A percentile compares a stretch with the other conserved stretches of the same genome.
phyloP scores from a whole-genome alignment of 352 stramenopile genomes.

The Globisporangium polare region DNA sequence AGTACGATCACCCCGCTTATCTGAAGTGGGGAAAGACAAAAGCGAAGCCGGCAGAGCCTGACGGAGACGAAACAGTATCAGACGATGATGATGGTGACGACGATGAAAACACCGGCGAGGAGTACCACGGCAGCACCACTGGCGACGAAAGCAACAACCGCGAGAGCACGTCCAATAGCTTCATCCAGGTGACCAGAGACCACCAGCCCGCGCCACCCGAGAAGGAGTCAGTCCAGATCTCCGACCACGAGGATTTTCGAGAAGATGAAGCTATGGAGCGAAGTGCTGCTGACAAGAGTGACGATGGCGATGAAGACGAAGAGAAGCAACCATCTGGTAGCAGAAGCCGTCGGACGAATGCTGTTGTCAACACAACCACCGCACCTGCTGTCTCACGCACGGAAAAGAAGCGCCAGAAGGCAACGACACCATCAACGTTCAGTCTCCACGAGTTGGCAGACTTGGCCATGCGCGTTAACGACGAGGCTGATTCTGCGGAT shows the following conservation, averaged over 20 bases:
- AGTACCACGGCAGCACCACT: neutral
- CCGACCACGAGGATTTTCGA: neutral
- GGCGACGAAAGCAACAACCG: neutral
- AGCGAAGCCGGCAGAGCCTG: neutral
- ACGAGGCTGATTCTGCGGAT: neutral
- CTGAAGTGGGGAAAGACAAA: neutral
- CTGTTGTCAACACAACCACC: neutral
- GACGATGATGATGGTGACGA: neutral
- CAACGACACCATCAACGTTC: neutral
- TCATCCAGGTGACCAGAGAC: neutral
- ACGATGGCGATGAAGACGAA: neutral
- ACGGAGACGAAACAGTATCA: neutral
- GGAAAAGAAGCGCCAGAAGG: constrained; percentile 1
- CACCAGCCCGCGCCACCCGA: neutral
- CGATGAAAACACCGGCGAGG: neutral
- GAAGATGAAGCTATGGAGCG: neutral
- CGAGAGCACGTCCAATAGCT: neutral
- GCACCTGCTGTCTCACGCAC: neutral
- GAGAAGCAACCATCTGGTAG: neutral
- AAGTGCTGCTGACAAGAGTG: neutral
- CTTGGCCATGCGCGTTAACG: constrained; percentile 12
- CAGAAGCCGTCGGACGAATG: neutral
- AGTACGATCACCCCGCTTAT: neutral
- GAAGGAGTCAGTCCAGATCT: neutral
- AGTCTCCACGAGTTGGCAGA: constrained; percentile 12